phyloP scores from a whole-genome alignment of 768 basidiomycete genomes.

The Termitomyces sp. region DNA sequence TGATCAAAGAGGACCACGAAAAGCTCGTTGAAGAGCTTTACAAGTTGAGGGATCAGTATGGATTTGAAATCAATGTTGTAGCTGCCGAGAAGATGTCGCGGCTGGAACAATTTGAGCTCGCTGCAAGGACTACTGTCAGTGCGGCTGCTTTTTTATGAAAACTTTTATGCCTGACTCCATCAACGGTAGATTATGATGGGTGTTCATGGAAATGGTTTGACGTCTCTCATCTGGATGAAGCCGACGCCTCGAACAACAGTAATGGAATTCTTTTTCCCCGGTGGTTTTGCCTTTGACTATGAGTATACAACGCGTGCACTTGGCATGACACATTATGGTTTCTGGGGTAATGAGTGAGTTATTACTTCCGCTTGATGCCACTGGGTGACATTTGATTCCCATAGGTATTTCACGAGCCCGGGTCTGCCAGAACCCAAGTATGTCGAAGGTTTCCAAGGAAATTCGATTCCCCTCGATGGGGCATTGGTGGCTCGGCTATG shows the following conservation, averaged over 20 bases:
- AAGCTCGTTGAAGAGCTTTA: conserved; percentile 70
- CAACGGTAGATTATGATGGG: conserved; percentile 83
- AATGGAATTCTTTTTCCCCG: conserved; percentile 87
- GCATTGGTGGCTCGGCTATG: conserved; percentile 58
- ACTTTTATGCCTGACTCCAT: not conserved
- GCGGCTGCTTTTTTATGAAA: not conserved
- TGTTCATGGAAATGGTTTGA: conserved; percentile 90
- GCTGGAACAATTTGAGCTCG: conserved; percentile 73
- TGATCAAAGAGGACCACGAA: conserved; percentile 73
- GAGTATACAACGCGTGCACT: conserved; percentile 76
- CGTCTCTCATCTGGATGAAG: conserved; percentile 89
- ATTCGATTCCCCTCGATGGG: conserved; percentile 80
- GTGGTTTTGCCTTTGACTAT: conserved; percentile 84
- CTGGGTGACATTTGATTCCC: not conserved
- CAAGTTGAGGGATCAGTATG: conserved; percentile 62
- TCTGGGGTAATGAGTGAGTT: conserved; percentile 71
- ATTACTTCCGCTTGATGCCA: not conserved
- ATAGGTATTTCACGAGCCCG: conserved; percentile 71
- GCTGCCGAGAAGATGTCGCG: conserved; percentile 78
- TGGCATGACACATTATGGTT: conserved; percentile 80
- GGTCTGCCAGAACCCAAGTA: conserved; percentile 64
- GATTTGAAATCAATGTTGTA: conserved; percentile 86
- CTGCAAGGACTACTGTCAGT: conserved; percentile 77
- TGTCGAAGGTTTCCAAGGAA: conserved; percentile 87
- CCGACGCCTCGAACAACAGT: conserved; percentile 78